Conservation (phyloP, 148 eudicot species). For the Suaeda aralocaspica region DNA sequence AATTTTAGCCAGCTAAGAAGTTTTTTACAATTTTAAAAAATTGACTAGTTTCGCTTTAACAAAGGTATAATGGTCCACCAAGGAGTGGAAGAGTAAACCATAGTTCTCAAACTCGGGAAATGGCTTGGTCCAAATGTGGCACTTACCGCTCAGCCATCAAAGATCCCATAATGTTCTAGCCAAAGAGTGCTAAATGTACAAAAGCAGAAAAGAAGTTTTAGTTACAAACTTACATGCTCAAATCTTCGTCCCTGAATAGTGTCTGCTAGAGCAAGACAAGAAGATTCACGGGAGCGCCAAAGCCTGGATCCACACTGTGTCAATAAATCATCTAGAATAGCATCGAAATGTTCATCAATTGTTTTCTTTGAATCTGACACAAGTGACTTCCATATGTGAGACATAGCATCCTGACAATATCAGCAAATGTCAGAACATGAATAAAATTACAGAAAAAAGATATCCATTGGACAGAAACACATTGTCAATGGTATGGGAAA, state of each 20-base stretch:
- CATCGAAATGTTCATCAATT: constrained; percentile 72
- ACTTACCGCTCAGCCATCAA: neutral
- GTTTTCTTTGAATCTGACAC: constrained; percentile 80
- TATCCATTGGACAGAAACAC: neutral
- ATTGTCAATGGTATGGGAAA: neutral
- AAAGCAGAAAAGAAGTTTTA: neutral
- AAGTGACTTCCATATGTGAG: constrained; percentile 94
- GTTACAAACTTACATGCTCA: constrained; percentile 52
- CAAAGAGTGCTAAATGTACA: neutral
- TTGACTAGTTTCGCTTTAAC: neutral
- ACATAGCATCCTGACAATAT: constrained; percentile 87
- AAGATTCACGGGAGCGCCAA: constrained; percentile 97
- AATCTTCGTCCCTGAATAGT: constrained; percentile 89
- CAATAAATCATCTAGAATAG: constrained; percentile 75
- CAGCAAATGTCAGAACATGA: neutral
- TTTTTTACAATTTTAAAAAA: neutral
- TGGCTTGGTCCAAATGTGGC: neutral
- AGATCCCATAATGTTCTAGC: neutral
- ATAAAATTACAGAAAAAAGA: neutral
- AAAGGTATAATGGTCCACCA: neutral
- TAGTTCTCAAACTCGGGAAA: neutral
- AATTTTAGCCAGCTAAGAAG: neutral
- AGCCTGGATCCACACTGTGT: constrained; percentile 88
- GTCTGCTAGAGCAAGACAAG: constrained; percentile 95
- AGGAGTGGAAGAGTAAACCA: neutral